Percentiles rank a stretch among this genome's conserved stretches.
phyloP scores from a whole-genome alignment of 768 basidiomycete species.

The Tylopilus sp. region DNA sequence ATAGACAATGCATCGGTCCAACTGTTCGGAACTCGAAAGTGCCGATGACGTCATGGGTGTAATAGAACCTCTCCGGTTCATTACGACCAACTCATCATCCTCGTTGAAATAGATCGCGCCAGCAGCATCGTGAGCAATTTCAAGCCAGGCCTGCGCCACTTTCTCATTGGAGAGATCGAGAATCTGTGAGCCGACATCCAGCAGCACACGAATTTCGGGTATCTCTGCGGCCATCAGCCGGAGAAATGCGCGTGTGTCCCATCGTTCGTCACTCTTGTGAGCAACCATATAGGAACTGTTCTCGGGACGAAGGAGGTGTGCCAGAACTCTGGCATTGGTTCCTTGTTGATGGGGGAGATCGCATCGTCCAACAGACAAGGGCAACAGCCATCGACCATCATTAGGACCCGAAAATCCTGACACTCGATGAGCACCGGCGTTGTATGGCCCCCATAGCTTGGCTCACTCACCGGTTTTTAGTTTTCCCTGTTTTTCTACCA shows the following conservation, averaged over 20 bases:
- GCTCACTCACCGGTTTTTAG: too few relatives aligned
- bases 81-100: too few relatives aligned
- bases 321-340: too few relatives aligned
- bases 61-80: slow-evolving; percentile 17
- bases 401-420: too few relatives aligned
- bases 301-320: too few relatives aligned
- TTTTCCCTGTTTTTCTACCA: too few relatives aligned
- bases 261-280: neutral
- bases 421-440: too few relatives aligned
- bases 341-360: slow-evolving; percentile 18
- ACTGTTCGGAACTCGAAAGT: slow-evolving; percentile 20
- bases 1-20: slow-evolving; percentile 29
- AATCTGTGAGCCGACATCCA: slow-evolving; percentile 55
- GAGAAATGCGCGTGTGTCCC: slow-evolving; percentile 15
- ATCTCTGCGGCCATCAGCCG: slow-evolving; percentile 14
- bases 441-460: too few relatives aligned
- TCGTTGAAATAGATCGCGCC: too few relatives aligned
- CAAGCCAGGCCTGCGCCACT: slow-evolving; percentile 41
- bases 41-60: slow-evolving; percentile 28
- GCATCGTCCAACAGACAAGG: too few relatives aligned
- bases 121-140: too few relatives aligned
- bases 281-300: slow-evolving; percentile 5
- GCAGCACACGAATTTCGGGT: slow-evolving; percentile 36
- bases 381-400: slow-evolving; percentile 27
- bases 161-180: slow-evolving; percentile 19